phyloP scores from a whole-genome alignment of 495 filamentous ascomycete genomes.

The Penicillium robsamsonii region DNA sequence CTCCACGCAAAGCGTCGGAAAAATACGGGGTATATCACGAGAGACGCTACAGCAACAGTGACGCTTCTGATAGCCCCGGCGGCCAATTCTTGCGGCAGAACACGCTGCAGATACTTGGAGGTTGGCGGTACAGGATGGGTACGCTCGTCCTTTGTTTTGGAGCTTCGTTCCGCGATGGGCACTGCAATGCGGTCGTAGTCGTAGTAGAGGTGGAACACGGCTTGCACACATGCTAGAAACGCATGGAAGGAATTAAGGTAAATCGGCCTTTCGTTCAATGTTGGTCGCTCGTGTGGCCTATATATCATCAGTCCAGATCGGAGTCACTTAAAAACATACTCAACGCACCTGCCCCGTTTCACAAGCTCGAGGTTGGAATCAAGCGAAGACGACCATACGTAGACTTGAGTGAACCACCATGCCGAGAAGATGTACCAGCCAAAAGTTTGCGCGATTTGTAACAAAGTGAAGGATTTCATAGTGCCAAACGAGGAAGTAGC shows the following conservation, averaged over 20 bases:
- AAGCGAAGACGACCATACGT: constrained; percentile 71
- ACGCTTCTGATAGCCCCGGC: constrained; percentile 42
- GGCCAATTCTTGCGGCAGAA: constrained; percentile 24
- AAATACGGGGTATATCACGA: constrained; percentile 62
- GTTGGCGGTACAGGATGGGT: constrained; percentile 34
- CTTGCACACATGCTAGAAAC: constrained; percentile 65
- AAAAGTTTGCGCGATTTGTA: constrained; percentile 63
- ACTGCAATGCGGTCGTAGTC: constrained; percentile 73
- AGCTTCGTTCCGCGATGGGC: constrained; percentile 39
- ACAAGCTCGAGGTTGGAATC: constrained; percentile 68
- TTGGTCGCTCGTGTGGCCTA: constrained; percentile 64
- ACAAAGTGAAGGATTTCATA: constrained; percentile 53
- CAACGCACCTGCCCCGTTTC: constrained; percentile 58
- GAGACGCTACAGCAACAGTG: constrained; percentile 41
- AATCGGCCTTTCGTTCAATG: constrained; percentile 84
- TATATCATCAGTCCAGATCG: constrained; percentile 13
- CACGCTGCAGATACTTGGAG: constrained; percentile 33
- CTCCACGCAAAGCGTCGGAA: constrained; percentile 65
- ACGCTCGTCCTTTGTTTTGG: constrained; percentile 37
- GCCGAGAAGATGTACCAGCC: constrained; percentile 75
- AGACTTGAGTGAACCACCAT: constrained; percentile 77
- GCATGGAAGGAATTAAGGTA: constrained; percentile 73
- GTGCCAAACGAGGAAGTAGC: constrained; percentile 64
- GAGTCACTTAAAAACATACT: neutral
- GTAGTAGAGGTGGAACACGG: constrained; percentile 62